Percentiles rank a stretch among this genome's conserved stretches.
phyloP scores from a whole-genome alignment of 768 basidiomycete genomes.

The Mycena sanguinolenta region DNA sequence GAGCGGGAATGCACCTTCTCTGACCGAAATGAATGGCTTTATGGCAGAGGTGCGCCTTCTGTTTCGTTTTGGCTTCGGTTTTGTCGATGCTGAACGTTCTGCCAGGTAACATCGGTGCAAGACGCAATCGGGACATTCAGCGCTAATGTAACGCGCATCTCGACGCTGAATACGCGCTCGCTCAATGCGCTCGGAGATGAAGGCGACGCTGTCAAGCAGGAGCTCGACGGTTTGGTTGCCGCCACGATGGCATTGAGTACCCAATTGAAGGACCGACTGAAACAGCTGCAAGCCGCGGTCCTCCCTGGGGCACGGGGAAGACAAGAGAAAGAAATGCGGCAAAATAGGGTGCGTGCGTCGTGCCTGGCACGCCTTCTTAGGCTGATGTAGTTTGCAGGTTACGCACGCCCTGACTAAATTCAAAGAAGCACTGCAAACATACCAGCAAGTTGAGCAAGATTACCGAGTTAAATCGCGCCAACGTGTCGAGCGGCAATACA shows the following conservation, averaged over 20 bases:
- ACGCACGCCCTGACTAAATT: constrained; percentile 76
- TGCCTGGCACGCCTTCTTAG: not conserved
- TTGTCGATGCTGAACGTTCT: not conserved
- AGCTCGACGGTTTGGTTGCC: constrained; percentile 69
- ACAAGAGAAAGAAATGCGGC: constrained; percentile 54
- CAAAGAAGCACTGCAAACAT: constrained; percentile 81
- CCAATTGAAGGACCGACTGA: constrained; percentile 70
- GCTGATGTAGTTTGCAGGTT: constrained; percentile 55
- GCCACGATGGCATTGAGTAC: constrained; percentile 73
- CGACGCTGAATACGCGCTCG: constrained; percentile 53
- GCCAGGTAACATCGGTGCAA: constrained; percentile 58
- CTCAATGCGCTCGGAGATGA: constrained; percentile 53
- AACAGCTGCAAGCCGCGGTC: constrained; percentile 61
- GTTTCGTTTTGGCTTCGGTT: not conserved
- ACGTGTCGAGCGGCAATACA: constrained; percentile 81
- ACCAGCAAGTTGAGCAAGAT: constrained; percentile 82
- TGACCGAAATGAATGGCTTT: constrained; percentile 25
- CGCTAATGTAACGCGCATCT: constrained; percentile 53
- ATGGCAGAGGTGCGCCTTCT: constrained; percentile 21
- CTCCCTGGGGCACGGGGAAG: constrained; percentile 38
- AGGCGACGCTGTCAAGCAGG: constrained; percentile 21
- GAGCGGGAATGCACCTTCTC: not conserved
- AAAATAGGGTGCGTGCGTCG: constrained; percentile 43
- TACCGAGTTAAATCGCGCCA: constrained; percentile 73
- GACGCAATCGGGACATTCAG: constrained; percentile 55